Evolutionary conservation across 2,329 filamentous ascomycete genomes (phyloP), one percentile per base, ranked within the genome.

Genomic region (Penicillium brasilianum): DNA sequence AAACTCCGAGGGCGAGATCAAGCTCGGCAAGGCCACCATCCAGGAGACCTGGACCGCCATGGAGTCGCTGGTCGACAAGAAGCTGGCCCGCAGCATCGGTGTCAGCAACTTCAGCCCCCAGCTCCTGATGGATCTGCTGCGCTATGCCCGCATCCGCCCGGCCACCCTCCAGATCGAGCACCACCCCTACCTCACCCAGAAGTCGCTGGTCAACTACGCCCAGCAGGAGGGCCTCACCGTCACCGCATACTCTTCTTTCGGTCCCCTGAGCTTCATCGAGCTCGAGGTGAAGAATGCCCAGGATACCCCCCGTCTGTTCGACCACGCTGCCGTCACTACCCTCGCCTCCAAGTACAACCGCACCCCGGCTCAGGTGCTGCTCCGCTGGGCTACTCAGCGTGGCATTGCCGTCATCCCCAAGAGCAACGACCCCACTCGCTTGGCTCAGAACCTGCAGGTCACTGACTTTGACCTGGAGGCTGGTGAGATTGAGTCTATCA

Each of bases 151-250:
- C 71, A 86, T 92, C 78, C 83, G 83, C 48, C 90, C 91, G 9
- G 89, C 91, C 41, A 88, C 90, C 43, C 88, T 95, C 62, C 92
- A 96, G 83, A 89, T 96, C 77, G 92, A 96, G 83, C 91, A 94
- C 82, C 92, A 96, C 84, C 92, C 92, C 28, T 95, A 93, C 84
- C 86, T 94, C 61, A 89, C 90, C 63, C 92, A 96, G 83, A 78
- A 82, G 61, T 84, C 87, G 57, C 85, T 96, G 55, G 76, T 95
- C 71, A 81, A 86, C 71, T 86, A 92, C 55, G 89, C 88, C 70
- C 83, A 90, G 81, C 79, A 81, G 57, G 84, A 92, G 80, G 86
- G 87, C 62, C 89, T 96, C 70, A 83, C 84, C 68, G 84, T 96
- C 59, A 95, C 91, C 3, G 92, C 90, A 54, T 96, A 95, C 84